Conservation (phyloP, 1,284 basidiomycete species). For the Microbotryum violaceum region DNA sequence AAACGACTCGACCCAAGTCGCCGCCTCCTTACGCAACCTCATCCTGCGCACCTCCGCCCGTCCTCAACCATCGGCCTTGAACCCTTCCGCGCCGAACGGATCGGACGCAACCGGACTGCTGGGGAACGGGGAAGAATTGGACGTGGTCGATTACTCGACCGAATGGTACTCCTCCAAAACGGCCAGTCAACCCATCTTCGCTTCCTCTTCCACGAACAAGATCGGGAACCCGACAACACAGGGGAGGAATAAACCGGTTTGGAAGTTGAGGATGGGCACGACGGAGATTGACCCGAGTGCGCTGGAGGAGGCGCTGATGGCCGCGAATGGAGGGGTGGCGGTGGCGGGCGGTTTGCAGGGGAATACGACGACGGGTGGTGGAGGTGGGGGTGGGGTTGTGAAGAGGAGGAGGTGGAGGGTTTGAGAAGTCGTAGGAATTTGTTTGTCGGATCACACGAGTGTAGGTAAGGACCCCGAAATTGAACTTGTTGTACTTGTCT, state of each 20-base stretch:
- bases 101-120: background rate
- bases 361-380: background rate
- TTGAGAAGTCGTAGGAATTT: background rate
- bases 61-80: background rate
- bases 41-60: slow-evolving; percentile 18
- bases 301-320: slow-evolving; percentile 1
- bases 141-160: slow-evolving; percentile 26
- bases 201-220: background rate
- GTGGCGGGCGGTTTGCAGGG: background rate
- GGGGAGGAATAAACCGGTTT: background rate
- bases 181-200: background rate
- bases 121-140: slow-evolving; percentile 8
- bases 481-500: too few species aligned
- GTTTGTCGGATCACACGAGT: too few species aligned
- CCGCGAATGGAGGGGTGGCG: background rate
- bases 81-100: background rate
- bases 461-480: too few species aligned
- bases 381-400: slow-evolving; percentile 10
- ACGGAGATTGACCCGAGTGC: slow-evolving; percentile 1
- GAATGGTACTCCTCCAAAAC: slow-evolving; percentile 23
- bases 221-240: background rate
- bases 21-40: slow-evolving; percentile 21
- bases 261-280: background rate
- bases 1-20: slow-evolving; percentile 28
- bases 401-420: slow-evolving; percentile 20